Evolutionary conservation across 1,284 basidiomycete species (phyloP).

Genomic region (Fistulinella cinereoalba): DNA sequence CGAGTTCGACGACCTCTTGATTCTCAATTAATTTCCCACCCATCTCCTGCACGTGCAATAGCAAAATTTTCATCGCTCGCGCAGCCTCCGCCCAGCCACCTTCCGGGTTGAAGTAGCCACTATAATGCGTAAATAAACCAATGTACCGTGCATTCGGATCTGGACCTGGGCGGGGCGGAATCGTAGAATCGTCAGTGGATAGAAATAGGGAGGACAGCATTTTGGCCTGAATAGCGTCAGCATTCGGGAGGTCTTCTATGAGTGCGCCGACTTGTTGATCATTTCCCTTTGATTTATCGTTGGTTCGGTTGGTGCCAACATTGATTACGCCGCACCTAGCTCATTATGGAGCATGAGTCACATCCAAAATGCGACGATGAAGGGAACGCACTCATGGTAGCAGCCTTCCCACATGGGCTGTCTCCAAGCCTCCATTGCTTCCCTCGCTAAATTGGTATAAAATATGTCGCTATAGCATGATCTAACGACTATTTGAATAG

Average conservation of each 20-base stretch:
- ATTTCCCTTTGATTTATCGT: constrained; percentile 51
- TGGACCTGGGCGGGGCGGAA: constrained; percentile 8
- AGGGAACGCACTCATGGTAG: constrained; percentile 71
- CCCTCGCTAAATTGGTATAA: constrained; percentile 68
- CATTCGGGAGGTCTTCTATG: constrained; percentile 40
- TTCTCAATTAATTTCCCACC: constrained; percentile 61
- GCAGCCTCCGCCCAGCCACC: constrained; percentile 86
- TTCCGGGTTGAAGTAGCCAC: constrained; percentile 70
- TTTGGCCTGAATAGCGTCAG: constrained; percentile 18
- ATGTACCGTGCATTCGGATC: constrained; percentile 5
- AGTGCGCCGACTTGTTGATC: constrained; percentile 54
- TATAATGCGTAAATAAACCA: constrained; percentile 35
- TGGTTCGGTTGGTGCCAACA: constrained; percentile 12
- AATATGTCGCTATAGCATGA: constrained; percentile 67
- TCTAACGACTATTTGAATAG: constrained; percentile 58
- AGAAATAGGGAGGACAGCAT: constrained; percentile 29
- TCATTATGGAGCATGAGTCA: not conserved
- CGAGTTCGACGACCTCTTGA: constrained; percentile 53
- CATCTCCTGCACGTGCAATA: constrained; percentile 54
- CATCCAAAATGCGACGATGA: not conserved
- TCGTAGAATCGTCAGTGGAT: not conserved
- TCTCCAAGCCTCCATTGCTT: constrained; percentile 74
- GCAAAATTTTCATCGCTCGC: constrained; percentile 60
- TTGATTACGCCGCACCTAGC: constrained; percentile 28
- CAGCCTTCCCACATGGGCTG: constrained; percentile 63